These are phyloP conservation scores for Maudiozyma pseudohumilis DNA, from an alignment of 805 yeast genomes.

Conservation along the genomic window DNA sequence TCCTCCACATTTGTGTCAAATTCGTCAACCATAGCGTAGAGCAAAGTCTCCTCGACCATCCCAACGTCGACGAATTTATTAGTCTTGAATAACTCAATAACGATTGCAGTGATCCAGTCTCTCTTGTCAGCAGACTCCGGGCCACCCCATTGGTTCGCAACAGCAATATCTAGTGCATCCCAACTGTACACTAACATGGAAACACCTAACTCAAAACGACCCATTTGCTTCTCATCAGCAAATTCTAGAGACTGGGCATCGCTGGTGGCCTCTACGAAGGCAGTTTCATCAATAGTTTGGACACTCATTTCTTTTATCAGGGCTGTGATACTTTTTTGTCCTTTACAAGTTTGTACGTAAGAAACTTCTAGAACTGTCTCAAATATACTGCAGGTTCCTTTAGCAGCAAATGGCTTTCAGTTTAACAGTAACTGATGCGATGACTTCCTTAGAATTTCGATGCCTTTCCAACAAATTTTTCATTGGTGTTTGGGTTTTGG, in stretches of 20 bases:
- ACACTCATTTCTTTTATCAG: too few species aligned
- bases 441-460: too few species aligned
- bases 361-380: too few species aligned
- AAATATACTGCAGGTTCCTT: too few species aligned
- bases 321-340: too few species aligned
- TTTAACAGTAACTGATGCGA: too few species aligned
- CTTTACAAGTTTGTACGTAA: too few species aligned
- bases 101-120: slow-evolving; percentile 84
- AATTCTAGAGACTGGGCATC: slow-evolving; percentile 35
- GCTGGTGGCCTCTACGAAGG: slow-evolving; percentile 44
- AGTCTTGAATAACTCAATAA: slow-evolving; percentile 63
- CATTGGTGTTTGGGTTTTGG: too few species aligned
- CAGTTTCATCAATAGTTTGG: slow-evolving; percentile 31
- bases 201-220: slow-evolving; percentile 84
- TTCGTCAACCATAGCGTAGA: slow-evolving; percentile 90
- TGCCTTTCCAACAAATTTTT: too few species aligned
- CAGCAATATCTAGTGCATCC: slow-evolving; percentile 85
- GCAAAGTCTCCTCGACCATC: slow-evolving; percentile 72
- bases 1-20: slow-evolving; percentile 85
- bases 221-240: slow-evolving; percentile 57
- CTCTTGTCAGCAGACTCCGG: slow-evolving; percentile 82
- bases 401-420: too few species aligned
- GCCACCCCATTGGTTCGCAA: slow-evolving; percentile 93
- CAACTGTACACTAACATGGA: slow-evolving; percentile 85
- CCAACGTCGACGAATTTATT: slow-evolving; percentile 62